Conservation (phyloP, 169 alveolate species). For the Besnoitia besnoiti region DNA sequence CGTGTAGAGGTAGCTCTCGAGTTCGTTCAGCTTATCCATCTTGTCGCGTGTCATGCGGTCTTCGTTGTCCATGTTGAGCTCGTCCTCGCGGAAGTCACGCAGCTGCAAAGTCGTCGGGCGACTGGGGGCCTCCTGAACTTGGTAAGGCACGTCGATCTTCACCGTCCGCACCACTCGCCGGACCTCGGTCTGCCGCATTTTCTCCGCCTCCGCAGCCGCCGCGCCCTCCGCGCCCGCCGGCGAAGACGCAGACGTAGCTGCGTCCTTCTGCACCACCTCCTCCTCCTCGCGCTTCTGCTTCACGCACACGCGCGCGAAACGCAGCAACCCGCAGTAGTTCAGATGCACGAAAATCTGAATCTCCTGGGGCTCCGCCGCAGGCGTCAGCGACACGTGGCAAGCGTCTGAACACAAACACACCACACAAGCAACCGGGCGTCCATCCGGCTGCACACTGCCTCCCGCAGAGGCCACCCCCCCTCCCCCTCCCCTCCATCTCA, state of each 20-base stretch:
- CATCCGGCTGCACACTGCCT: no score
- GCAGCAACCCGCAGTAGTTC: constrained; percentile 72
- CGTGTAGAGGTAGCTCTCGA: constrained; percentile 71
- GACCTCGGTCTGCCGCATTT: not conserved
- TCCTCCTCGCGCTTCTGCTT: constrained; percentile 68
- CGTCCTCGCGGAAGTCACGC: constrained; percentile 48
- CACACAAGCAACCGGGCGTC: not conserved
- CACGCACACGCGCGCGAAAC: constrained; percentile 65
- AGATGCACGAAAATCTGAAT: constrained; percentile 69
- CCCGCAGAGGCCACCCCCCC: no score
- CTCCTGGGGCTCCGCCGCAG: constrained; percentile 66
- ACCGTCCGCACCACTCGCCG: not conserved
- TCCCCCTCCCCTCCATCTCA: no score
- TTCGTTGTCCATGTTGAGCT: constrained; percentile 69
- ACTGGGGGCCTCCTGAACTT: not conserved
- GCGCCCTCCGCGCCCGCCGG: not conserved
- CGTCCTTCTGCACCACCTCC: constrained; percentile 45
- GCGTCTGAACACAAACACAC: constrained; percentile 5
- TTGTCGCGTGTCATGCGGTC: constrained; percentile 70
- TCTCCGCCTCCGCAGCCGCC: not conserved
- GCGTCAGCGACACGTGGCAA: constrained; percentile 54
- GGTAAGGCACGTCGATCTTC: constrained; percentile 38
- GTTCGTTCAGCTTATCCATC: constrained; percentile 72
- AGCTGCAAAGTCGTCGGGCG: constrained; percentile 28
- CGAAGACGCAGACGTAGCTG: not conserved